Conservation (phyloP, 805 yeast species). For the Candida pseudofarinosa region DNA sequence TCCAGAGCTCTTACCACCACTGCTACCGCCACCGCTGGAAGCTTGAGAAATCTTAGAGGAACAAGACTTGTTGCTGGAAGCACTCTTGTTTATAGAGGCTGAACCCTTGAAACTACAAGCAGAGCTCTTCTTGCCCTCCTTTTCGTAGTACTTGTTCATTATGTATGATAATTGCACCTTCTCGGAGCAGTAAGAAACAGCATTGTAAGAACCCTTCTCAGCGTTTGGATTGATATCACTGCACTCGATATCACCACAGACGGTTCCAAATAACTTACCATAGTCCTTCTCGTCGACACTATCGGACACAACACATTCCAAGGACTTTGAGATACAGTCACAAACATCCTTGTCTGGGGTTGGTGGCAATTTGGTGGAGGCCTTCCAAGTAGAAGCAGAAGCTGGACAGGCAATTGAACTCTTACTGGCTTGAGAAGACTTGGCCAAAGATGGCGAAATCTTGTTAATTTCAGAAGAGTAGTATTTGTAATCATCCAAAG, state of each 20-base stretch:
- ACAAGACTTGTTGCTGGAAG: conserved; percentile 29
- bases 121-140: conserved; percentile 36
- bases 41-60: conserved; percentile 19
- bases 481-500: conserved; percentile 55
- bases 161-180: conserved; percentile 64
- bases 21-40: conserved; percentile 10
- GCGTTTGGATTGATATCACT: conserved; percentile 61
- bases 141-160: conserved; percentile 58
- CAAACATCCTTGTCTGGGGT: conserved; percentile 66
- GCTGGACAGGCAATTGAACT: conserved; percentile 72
- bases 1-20: conserved; percentile 16
- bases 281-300: conserved; percentile 55
- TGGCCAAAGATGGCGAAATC: conserved; percentile 34
- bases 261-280: conserved; percentile 50
- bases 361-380: conserved; percentile 70
- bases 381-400: conserved; percentile 53
- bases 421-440: conserved; percentile 28
- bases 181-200: conserved; percentile 65
- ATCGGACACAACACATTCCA: conserved; percentile 57
- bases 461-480: conserved; percentile 31
- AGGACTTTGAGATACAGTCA: conserved; percentile 55
- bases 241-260: conserved; percentile 58
- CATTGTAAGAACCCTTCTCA: conserved; percentile 63
- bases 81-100: conserved; percentile 41
- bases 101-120: conserved; percentile 74